These are phyloP conservation scores for Thermoascus crustaceus DNA, from an alignment of 2,329 filamentous ascomycete species.

Conservation along the genomic window DNA sequence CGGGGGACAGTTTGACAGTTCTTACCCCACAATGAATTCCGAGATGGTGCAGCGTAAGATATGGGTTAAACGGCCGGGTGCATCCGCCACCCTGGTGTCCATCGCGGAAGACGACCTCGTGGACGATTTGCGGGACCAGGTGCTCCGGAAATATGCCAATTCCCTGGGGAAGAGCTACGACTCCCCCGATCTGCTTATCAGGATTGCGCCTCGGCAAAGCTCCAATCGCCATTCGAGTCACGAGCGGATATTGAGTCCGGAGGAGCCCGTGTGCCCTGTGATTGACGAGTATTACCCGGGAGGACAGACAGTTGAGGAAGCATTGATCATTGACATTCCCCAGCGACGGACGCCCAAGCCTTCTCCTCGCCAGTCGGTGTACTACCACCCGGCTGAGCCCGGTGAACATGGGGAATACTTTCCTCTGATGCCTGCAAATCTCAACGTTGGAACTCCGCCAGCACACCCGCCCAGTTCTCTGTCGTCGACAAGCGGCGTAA, in stretches of 20 bases:
- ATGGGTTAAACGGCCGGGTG: slow-evolving; percentile 84
- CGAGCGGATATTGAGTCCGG: slow-evolving; percentile 70
- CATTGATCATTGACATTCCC: slow-evolving; percentile 82
- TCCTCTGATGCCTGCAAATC: slow-evolving; percentile 54
- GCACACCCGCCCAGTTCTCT: slow-evolving; percentile 33
- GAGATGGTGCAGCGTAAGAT: slow-evolving; percentile 58
- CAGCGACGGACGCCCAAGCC: slow-evolving; percentile 67
- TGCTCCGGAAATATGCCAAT: slow-evolving; percentile 88
- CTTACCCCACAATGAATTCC: slow-evolving; percentile 13
- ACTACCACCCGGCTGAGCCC: slow-evolving; percentile 51
- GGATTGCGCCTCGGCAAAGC: slow-evolving; percentile 62
- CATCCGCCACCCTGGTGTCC: slow-evolving; percentile 78
- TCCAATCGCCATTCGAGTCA: slow-evolving; percentile 36
- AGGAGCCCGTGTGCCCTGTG: slow-evolving; percentile 71
- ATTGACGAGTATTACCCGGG: slow-evolving; percentile 78
- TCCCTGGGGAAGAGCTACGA: slow-evolving; percentile 84
- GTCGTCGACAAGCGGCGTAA: slow-evolving; percentile 34
- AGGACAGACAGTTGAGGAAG: slow-evolving; percentile 81
- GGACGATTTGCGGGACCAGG: slow-evolving; percentile 88
- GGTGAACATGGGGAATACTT: slow-evolving; percentile 76
- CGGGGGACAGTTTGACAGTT: slow-evolving; percentile 15
- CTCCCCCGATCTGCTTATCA: slow-evolving; percentile 76
- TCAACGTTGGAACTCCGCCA: slow-evolving; percentile 33
- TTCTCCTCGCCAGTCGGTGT: slow-evolving; percentile 55
- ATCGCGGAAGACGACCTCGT: slow-evolving; percentile 84